Evolutionary conservation across 2,329 filamentous ascomycete genomes (phyloP).

Genomic region (Aphanocladium album): DNA sequence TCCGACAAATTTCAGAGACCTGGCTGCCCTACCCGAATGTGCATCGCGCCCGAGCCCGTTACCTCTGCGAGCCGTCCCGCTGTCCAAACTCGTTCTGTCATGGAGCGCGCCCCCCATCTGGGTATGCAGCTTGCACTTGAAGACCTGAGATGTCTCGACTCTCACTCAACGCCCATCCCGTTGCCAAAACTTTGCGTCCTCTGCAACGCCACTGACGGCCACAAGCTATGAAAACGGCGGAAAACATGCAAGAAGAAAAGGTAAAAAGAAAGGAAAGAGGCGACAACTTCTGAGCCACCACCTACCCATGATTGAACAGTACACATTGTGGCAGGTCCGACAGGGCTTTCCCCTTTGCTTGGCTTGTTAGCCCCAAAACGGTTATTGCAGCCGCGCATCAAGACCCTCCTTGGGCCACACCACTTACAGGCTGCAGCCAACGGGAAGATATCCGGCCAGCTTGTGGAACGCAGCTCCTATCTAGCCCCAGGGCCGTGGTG

Average conservation of each 20-base stretch:
- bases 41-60: neutral
- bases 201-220: neutral
- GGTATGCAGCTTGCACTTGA: no score
- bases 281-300: neutral
- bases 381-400: conserved; percentile 10
- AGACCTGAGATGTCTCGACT: conserved; percentile 4
- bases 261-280: neutral
- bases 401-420: neutral
- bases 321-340: neutral
- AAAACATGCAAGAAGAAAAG: neutral
- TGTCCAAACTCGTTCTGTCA: neutral
- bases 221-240: neutral
- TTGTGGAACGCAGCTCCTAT: conserved; percentile 8
- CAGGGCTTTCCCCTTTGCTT: conserved; percentile 1
- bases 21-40: neutral
- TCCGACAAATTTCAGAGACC: neutral
- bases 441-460: conserved; percentile 13
- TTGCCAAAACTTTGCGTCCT: conserved; percentile 1
- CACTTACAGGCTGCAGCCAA: conserved; percentile 5
- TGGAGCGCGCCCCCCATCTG: neutral
- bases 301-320: neutral
- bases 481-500: neutral
- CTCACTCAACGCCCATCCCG: neutral
- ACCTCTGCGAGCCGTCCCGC: conserved; percentile 5
- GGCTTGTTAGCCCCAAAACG: conserved; percentile 4